phyloP scores from a whole-genome alignment of 2,329 filamentous ascomycete genomes.

The Tolypocladium endophyticum region DNA sequence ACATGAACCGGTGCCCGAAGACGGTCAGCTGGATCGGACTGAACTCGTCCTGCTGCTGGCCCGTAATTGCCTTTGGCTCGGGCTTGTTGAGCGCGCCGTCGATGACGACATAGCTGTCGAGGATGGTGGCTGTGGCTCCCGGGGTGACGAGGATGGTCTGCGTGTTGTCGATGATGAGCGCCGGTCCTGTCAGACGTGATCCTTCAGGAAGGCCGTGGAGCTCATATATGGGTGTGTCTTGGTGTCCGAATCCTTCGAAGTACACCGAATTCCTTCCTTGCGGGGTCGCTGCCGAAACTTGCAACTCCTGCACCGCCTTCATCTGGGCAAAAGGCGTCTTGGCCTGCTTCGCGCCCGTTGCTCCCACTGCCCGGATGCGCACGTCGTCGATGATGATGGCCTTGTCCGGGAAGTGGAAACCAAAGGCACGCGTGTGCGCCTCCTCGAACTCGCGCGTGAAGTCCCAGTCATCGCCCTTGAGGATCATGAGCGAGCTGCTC shows the following conservation, averaged over 20 bases:
- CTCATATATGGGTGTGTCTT: constrained; percentile 14
- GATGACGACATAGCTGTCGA: constrained; percentile 24
- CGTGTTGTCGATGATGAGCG: constrained; percentile 54
- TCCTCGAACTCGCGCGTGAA: constrained; percentile 22
- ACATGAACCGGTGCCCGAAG: constrained; percentile 75
- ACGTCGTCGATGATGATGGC: constrained; percentile 32
- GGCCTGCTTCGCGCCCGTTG: constrained; percentile 6
- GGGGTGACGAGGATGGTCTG: constrained; percentile 64
- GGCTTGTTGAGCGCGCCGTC: constrained; percentile 5
- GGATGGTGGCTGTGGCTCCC: constrained; percentile 18
- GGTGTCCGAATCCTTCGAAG: constrained; percentile 10
- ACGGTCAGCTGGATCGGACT: constrained; percentile 62
- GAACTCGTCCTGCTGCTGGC: constrained; percentile 6
- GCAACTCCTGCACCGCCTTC: constrained; percentile 2
- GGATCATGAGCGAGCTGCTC: constrained; percentile 28
- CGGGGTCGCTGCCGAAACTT: constrained; percentile 1
- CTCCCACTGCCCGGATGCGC: constrained; percentile 26
- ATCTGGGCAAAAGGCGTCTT: constrained; percentile 13
- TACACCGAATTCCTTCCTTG: constrained; percentile 9
- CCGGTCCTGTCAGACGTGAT: constrained; percentile 17
- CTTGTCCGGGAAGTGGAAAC: constrained; percentile 45
- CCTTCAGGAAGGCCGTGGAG: constrained; percentile 10
- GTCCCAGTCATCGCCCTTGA: constrained; percentile 14
- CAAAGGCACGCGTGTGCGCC: constrained; percentile 65
- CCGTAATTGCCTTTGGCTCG: not conserved